A percentile compares a stretch with the other conserved stretches of the same genome.
These are phyloP conservation scores for Bipolaris cookei DNA, from an alignment of 2,329 filamentous ascomycete genomes.

Conservation along the genomic window DNA sequence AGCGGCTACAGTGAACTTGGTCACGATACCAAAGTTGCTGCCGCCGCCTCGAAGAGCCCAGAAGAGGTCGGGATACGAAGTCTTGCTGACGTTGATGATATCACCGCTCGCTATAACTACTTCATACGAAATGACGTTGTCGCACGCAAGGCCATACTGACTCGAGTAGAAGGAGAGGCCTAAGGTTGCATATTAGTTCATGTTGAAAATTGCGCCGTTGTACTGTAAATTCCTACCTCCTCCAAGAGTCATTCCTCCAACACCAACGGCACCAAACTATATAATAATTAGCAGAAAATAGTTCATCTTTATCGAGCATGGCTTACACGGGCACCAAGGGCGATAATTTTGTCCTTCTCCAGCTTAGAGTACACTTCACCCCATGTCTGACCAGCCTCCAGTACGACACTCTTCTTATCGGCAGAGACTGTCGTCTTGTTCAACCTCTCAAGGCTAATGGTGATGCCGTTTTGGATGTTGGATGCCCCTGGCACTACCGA, in stretches of 20 bases:
- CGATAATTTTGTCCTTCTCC: conserved; percentile 28
- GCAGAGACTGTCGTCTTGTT: conserved; percentile 33
- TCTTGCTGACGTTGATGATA: conserved; percentile 25
- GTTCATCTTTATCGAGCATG: background rate
- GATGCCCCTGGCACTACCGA: conserved; percentile 50
- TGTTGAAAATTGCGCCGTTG: background rate
- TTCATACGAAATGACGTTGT: conserved; percentile 47
- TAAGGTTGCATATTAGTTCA: background rate
- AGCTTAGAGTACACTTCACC: conserved; percentile 42
- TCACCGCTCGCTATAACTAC: conserved; percentile 31
- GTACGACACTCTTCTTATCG: conserved; percentile 34
- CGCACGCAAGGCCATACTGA: conserved; percentile 32
- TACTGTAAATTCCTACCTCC: conserved; percentile 21
- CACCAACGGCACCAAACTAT: conserved; percentile 27
- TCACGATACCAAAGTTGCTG: conserved; percentile 48
- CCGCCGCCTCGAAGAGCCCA: conserved; percentile 47
- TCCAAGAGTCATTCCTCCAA: conserved; percentile 32
- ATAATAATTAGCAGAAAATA: background rate
- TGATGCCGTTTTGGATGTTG: conserved; percentile 53
- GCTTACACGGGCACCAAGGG: conserved; percentile 41
- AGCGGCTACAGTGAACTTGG: conserved; percentile 33
- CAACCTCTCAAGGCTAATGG: conserved; percentile 50
- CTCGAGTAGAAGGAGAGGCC: conserved; percentile 38
- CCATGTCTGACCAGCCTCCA: conserved; percentile 48
- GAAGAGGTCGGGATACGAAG: conserved; percentile 49